A percentile compares a stretch with the other conserved stretches of the same genome.
Conservation (phyloP, 1,284 basidiomycete genomes). For the Microstroma glucosiphilum region DNA sequence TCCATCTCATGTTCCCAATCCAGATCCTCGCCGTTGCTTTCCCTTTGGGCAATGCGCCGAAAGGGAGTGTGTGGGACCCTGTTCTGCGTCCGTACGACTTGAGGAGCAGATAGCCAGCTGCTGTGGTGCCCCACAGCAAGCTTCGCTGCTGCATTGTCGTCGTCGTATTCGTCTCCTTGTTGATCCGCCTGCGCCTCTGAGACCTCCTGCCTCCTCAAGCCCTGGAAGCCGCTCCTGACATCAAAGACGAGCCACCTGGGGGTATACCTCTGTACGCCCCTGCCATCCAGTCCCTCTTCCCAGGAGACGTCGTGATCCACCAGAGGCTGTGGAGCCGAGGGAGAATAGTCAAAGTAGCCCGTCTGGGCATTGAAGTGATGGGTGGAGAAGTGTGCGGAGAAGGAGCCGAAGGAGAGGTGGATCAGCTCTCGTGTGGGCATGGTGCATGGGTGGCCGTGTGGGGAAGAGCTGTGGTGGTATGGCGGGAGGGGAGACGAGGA, state of each 20-base stretch:
- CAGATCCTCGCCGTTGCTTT: not conserved
- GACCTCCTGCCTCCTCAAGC: not conserved
- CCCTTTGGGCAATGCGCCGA: not conserved
- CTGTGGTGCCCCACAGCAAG: not conserved
- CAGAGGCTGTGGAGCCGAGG: not conserved
- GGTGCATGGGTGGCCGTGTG: too few species aligned
- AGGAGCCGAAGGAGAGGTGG: conserved; percentile 5
- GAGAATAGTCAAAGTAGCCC: conserved; percentile 4
- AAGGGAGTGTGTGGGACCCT: not conserved
- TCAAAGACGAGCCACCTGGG: conserved; percentile 2
- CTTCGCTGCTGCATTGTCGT: not conserved
- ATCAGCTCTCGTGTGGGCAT: conserved; percentile 4
- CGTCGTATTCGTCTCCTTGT: not conserved
- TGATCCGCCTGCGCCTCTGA: too few species aligned
- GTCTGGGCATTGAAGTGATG: conserved; percentile 6
- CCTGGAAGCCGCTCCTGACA: not conserved
- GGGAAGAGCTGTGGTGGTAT: too few species aligned
- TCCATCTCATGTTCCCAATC: not conserved
- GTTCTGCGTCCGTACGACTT: not conserved
- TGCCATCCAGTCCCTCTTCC: not conserved
- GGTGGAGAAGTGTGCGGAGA: not conserved
- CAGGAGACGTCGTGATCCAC: conserved; percentile 4
- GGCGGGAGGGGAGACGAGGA: too few species aligned
- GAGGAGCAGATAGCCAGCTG: not conserved
- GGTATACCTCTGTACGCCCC: not conserved